Evolutionary conservation across 768 basidiomycete species (phyloP).

Genomic region (Mycena metata): DNA sequence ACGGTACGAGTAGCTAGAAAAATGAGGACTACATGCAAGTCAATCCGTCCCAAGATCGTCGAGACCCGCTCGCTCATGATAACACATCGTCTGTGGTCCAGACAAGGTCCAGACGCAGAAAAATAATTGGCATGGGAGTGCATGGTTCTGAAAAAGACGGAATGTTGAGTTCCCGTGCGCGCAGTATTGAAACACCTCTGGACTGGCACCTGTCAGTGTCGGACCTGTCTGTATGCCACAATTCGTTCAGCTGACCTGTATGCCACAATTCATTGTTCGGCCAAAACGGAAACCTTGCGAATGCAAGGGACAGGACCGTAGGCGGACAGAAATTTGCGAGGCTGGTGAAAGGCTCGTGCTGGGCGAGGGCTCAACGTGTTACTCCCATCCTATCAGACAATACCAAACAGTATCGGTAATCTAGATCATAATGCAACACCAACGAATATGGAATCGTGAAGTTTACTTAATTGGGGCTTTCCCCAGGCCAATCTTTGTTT

Average conservation of each 20-base stretch:
- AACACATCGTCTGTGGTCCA: conserved; percentile 18
- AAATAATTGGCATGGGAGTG: conserved; percentile 16
- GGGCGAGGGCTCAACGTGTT: conserved; percentile 16
- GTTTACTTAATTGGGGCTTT: conserved; percentile 20
- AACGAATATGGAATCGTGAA: conserved; percentile 13
- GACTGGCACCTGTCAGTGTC: conserved; percentile 22
- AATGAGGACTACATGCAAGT: too few species aligned
- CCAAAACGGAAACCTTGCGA: conserved; percentile 26
- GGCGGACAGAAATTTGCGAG: conserved; percentile 27
- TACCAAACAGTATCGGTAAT: conserved; percentile 22
- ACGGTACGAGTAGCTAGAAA: too few species aligned
- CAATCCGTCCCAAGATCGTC: too few species aligned
- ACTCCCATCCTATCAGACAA: conserved; percentile 23
- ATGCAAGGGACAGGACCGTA: conserved; percentile 23
- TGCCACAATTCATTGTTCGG: conserved; percentile 23
- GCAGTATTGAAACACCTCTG: conserved; percentile 21
- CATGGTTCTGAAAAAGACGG: conserved; percentile 16
- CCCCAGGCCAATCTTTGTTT: conserved; percentile 18
- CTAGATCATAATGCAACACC: conserved; percentile 14
- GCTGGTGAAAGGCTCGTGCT: conserved; percentile 20
- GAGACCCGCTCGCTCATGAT: conserved; percentile 14
- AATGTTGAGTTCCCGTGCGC: conserved; percentile 25
- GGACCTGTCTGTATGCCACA: background rate
- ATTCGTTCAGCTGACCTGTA: conserved; percentile 8
- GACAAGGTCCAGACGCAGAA: conserved; percentile 5